Evolutionary conservation across 2,329 filamentous ascomycete genomes (phyloP), one percentile per base, ranked within the genome.

Genomic region (Neodidymelliopsis sp.): DNA sequence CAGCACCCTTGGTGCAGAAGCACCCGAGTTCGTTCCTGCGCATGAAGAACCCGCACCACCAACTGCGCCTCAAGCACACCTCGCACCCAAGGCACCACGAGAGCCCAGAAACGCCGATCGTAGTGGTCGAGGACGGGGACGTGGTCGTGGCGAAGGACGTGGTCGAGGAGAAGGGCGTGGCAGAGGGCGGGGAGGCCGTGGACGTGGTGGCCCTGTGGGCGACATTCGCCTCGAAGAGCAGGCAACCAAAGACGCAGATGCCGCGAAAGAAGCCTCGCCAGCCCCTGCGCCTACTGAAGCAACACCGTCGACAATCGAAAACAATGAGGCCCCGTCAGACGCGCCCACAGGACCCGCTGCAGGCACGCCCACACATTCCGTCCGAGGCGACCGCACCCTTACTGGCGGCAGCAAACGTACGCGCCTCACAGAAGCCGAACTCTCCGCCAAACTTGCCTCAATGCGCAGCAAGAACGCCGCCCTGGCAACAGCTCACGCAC

Each of bases 381-480:
- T 71, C 12, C 68, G 67, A 27, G 68, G 68, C 37, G 68, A 70
- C 50, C 50, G 68, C 28, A 68, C 63, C 23, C 41, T 70, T 19
- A 72, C 69, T 8, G 69, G 68, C 22, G 66, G 69, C 18, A 57
- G 59, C 29, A 61, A 64, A 22, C 67, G 69, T 47, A 59, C 66
- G 4, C 69, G 69, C 30, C 78, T 88, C 33, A 87, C 84, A 2
- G 85, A 88, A 63, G 82, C 80, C 55, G 81, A 88, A 66, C 77
- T 89, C 6, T 79, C 77, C 3, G 81, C 79, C 34, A 83, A 83
- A 53, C 81, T 89, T 51, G 83, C 81, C 6, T 77, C 78, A 25
- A 87, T 86, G 60, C 79, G 80, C 54, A 77, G 85, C 57, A 82
- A 85, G 48, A 87, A 86, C 42, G 81, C 80, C 5, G 78, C 81